Evolutionary conservation across 2,329 filamentous ascomycete genomes (phyloP).

Genomic region (Zasmidium angulare): DNA sequence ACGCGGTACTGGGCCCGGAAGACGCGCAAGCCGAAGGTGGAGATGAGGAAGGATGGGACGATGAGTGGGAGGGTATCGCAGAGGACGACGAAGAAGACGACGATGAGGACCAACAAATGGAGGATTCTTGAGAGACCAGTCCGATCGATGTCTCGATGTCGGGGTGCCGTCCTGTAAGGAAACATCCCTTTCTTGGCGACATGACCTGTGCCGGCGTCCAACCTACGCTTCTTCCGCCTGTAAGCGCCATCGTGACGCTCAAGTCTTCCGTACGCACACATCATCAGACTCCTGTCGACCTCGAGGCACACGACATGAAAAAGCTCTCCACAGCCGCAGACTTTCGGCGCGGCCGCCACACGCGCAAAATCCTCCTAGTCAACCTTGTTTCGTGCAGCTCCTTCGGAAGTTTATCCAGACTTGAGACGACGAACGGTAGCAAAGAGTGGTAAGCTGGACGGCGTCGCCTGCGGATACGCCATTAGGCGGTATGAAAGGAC

Average conservation of each 20-base stretch:
- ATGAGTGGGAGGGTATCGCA: conserved; percentile 37
- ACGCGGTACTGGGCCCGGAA: conserved; percentile 45
- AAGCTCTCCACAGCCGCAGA: conserved; percentile 3
- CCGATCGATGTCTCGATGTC: background rate
- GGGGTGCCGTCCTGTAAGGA: background rate
- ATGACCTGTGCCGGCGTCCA: background rate
- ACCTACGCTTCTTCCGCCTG: background rate
- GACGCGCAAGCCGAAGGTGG: conserved; percentile 45
- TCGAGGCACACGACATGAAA: background rate
- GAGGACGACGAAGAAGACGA: conserved; percentile 38
- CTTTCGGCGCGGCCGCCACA: conserved; percentile 19
- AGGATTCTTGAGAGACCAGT: conserved; percentile 26
- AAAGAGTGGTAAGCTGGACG: conserved; percentile 10
- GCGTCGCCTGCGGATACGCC: conserved; percentile 7
- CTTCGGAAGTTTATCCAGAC: background rate
- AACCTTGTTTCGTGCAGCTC: conserved; percentile 9
- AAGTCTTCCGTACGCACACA: conserved; percentile 8
- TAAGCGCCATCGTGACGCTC: conserved; percentile 6
- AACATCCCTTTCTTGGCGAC: background rate
- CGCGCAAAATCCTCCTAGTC: conserved; percentile 2
- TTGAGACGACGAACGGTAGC: background rate
- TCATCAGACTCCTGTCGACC: background rate
- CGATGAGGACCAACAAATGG: conserved; percentile 27
- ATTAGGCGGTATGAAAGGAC: conserved; percentile 10
- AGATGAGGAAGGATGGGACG: conserved; percentile 38